Evolutionary conservation across 176 grass and related monocot genomes (phyloP), one percentile per base, ranked within the genome.

Genomic region (Eleusine indica): DNA sequence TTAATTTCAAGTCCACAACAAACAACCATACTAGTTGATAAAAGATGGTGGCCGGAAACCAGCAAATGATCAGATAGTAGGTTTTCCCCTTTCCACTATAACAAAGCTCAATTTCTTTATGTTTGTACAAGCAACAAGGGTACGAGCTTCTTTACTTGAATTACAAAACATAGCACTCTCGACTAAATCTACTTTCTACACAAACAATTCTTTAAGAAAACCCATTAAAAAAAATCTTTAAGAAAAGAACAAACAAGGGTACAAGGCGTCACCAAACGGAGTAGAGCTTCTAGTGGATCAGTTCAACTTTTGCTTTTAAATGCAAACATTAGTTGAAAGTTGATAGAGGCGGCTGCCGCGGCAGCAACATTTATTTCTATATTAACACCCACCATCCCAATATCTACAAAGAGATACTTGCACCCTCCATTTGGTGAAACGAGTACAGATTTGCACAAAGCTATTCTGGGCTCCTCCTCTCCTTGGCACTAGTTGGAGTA

Each of bases 101-200:
- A 47, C 44, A 47, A 47, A 47, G 2, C 7, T 47, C 44, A 54
- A 35, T 60, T 32, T 19, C 48, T 60, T 77, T 76, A 11, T 81
- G 78, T 48, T 48, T 39, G 38, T 40, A 40, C 38, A 58, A 7
- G 1, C 19, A 58, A 58, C 19, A 77, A 74, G 84, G 54, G 48
- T 29, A 25, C 5, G 18, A 39, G 53, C 74, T 67, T 79, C 68
- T 75, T 90, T 83, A 66, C 84, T 87, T 90, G 69, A 38, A 19
- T 18, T 64, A 80, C 88, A 90, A 80, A 87, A 51, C 80, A 83
- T 83, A 74, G 74, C 41, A 83, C 74, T 25, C 58, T 46, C 1
- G 68, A 47, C 70, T 14, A 66, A 79, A 79, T 46, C 22, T 65
- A 70, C 83, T 85, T 84, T 89, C 4, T n/a, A 25, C 71, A 14